Percentiles rank a stretch among this genome's conserved stretches.
Conservation (phyloP, 2,329 filamentous ascomycete species). For the Fusarium sp. region DNA sequence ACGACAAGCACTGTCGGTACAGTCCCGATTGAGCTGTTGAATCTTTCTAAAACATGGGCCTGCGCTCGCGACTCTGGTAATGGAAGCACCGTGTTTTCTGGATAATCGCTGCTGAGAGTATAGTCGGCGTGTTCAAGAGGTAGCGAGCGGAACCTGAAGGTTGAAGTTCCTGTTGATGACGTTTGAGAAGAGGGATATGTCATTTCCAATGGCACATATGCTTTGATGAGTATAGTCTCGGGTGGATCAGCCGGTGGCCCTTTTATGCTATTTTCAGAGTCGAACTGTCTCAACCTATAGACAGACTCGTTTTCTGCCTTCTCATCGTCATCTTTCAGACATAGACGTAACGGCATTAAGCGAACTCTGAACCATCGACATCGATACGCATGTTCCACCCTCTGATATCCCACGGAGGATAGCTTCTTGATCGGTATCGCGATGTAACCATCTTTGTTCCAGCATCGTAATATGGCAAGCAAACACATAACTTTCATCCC, state of each 20-base stretch:
- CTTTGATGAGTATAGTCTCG: constrained; percentile 2
- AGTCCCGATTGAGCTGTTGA: neutral
- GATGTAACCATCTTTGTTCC: constrained; percentile 20
- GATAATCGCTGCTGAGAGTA: neutral
- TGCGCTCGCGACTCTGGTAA: neutral
- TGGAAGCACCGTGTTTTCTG: neutral
- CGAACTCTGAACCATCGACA: constrained; percentile 21
- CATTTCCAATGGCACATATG: constrained; percentile 10
- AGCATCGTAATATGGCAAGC: constrained; percentile 4
- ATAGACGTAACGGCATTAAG: constrained; percentile 10
- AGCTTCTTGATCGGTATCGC: constrained; percentile 19
- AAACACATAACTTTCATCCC: constrained; percentile 20
- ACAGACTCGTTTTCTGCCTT: neutral
- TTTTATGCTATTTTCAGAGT: constrained; percentile 5
- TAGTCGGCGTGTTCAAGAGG: neutral
- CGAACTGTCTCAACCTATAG: constrained; percentile 7
- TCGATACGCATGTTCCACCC: constrained; percentile 13
- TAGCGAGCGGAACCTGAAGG: neutral
- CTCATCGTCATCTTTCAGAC: constrained; percentile 2
- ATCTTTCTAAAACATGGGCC: neutral
- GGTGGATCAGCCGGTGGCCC: constrained; percentile 22
- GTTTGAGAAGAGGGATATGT: neutral
- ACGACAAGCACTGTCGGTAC: neutral
- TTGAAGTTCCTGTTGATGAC: neutral
- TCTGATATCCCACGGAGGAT: neutral